These are phyloP conservation scores for Phytopythium boreale DNA, from an alignment of 352 stramenopile species.

Conservation along the genomic window DNA sequence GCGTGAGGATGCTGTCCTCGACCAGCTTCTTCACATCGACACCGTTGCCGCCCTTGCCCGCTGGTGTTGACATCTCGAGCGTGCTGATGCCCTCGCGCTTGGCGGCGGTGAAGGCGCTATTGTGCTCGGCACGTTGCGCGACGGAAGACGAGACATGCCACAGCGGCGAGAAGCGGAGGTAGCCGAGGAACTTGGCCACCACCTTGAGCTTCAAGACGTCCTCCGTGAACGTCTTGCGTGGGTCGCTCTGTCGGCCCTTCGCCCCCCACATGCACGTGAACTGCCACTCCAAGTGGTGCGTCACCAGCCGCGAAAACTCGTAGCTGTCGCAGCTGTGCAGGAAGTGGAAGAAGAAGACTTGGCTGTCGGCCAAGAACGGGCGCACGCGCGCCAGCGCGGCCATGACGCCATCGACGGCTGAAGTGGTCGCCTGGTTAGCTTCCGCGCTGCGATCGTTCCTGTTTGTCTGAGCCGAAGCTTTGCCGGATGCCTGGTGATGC, in stretches of 20 bases:
- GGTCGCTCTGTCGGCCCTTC: conserved; percentile 17
- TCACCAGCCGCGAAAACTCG: conserved; percentile 59
- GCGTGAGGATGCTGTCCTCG: conserved; percentile 34
- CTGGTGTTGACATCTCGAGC: conserved; percentile 27
- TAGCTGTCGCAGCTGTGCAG: conserved; percentile 60
- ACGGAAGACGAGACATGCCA: conserved; percentile 48
- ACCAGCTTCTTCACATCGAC: conserved; percentile 41
- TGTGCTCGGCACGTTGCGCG: conserved; percentile 25
- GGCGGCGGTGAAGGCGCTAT: conserved; percentile 46
- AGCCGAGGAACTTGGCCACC: conserved; percentile 67
- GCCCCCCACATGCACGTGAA: conserved; percentile 31
- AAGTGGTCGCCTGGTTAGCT: neutral
- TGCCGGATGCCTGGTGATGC: neutral
- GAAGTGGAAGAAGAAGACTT: conserved; percentile 79
- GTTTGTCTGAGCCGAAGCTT: neutral
- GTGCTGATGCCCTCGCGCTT: conserved; percentile 49
- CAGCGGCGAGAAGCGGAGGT: conserved; percentile 56
- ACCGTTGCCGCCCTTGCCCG: neutral
- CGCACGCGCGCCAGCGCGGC: conserved; percentile 31
- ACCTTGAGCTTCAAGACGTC: conserved; percentile 57
- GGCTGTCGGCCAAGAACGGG: conserved; percentile 53
- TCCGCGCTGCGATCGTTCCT: neutral
- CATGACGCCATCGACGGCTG: conserved; percentile 13
- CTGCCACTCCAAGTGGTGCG: conserved; percentile 46
- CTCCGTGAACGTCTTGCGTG: conserved; percentile 61